phyloP scores from a whole-genome alignment of 495 filamentous ascomycete species.

The Neurospora terricola region DNA sequence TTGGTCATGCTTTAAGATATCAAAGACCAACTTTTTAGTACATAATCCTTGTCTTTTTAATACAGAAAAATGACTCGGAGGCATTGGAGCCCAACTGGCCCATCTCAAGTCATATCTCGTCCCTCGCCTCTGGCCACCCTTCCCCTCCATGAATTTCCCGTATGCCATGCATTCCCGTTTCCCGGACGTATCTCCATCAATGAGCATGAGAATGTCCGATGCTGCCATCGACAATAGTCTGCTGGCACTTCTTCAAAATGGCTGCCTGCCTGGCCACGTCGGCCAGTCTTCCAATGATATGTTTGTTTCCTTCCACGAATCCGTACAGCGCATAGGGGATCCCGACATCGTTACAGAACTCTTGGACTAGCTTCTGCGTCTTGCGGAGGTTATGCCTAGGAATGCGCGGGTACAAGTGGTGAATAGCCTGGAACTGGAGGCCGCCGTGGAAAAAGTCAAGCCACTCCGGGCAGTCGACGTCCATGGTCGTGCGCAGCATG shows the following conservation, averaged over 20 bases:
- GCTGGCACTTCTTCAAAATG: constrained; percentile 81
- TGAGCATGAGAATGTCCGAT: constrained; percentile 21
- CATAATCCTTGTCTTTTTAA: neutral
- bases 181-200: neutral
- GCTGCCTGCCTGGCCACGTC: constrained; percentile 83
- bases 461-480: constrained; percentile 92
- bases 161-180: neutral
- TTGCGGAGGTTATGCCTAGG: constrained; percentile 85
- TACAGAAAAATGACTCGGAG: neutral
- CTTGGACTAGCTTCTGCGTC: constrained; percentile 72
- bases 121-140: neutral
- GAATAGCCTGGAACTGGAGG: constrained; percentile 92
- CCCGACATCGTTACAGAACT: constrained; percentile 83
- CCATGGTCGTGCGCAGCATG: constrained; percentile 97
- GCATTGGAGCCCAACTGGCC: neutral
- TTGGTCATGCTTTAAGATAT: neutral
- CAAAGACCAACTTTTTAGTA: neutral
- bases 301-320: constrained; percentile 84
- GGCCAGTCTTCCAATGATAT: constrained; percentile 72
- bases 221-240: constrained; percentile 33
- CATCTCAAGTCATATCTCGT: neutral
- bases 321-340: constrained; percentile 93
- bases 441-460: constrained; percentile 95
- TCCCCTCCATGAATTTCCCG: neutral
- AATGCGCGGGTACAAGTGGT: constrained; percentile 91